These are phyloP conservation scores for Fusarium mundagurra DNA, from an alignment of 2,329 filamentous ascomycete genomes.

Conservation along the genomic window DNA sequence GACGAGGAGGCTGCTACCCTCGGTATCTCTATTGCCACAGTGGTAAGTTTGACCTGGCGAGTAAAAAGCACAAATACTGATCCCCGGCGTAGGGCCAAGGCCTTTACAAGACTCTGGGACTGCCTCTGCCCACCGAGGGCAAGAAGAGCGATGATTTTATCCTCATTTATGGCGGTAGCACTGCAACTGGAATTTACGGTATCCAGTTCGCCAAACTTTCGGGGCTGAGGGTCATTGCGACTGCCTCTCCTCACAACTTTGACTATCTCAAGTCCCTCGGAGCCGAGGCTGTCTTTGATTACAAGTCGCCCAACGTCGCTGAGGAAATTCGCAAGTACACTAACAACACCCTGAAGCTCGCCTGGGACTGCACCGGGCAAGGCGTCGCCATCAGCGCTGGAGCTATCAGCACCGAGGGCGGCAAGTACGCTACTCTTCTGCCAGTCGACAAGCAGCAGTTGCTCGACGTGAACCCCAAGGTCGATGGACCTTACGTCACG, in stretches of 20 bases:
- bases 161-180: conserved; percentile 59
- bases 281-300: conserved; percentile 57
- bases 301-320: conserved; percentile 44
- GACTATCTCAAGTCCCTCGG: conserved; percentile 51
- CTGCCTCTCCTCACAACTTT: conserved; percentile 49
- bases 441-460: neutral
- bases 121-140: conserved; percentile 57
- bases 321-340: conserved; percentile 42
- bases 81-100: conserved; percentile 48
- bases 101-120: conserved; percentile 56
- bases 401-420: conserved; percentile 1
- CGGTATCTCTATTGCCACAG: conserved; percentile 55
- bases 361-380: conserved; percentile 37
- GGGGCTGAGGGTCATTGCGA: conserved; percentile 50
- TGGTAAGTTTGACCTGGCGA: neutral
- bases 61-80: neutral
- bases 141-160: conserved; percentile 50
- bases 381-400: conserved; percentile 1
- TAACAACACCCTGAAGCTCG: conserved; percentile 34
- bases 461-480: neutral
- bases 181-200: conserved; percentile 63
- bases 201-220: conserved; percentile 54
- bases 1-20: conserved; percentile 59
- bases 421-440: conserved; percentile 7
- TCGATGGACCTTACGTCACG: conserved; percentile 4